Evolutionary conservation across 805 yeast genomes (phyloP).

Genomic region (Saccharomycopsis fodiens): DNA sequence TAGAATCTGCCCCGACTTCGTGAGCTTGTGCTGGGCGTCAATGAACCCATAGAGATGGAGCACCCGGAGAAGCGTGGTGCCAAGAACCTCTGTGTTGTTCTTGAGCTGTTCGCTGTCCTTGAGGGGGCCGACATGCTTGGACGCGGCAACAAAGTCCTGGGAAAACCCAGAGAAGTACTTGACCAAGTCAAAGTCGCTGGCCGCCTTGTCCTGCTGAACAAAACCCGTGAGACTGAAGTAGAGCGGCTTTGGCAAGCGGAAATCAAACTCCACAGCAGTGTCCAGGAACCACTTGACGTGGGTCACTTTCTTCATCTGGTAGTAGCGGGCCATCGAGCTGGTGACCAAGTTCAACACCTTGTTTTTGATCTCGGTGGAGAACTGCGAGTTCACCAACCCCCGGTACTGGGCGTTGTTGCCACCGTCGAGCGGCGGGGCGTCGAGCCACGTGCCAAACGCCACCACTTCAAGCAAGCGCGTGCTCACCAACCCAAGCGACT

Average conservation of each 20-base stretch:
- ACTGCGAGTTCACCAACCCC: conserved; percentile 39
- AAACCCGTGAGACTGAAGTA: conserved; percentile 24
- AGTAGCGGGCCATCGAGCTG: conserved; percentile 72
- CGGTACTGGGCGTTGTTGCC: conserved; percentile 52
- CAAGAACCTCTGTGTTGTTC: conserved; percentile 33
- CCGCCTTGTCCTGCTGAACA: conserved; percentile 1
- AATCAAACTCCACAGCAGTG: conserved; percentile 42
- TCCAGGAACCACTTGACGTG: conserved; percentile 50
- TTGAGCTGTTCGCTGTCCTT: conserved; percentile 23
- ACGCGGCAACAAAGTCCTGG: conserved; percentile 29
- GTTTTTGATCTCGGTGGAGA: conserved; percentile 43
- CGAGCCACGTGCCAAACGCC: conserved; percentile 52
- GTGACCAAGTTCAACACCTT: conserved; percentile 61
- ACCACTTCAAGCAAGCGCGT: conserved; percentile 60
- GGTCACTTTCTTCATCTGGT: conserved; percentile 62
- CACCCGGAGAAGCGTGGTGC: conserved; percentile 6
- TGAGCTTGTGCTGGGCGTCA: conserved; percentile 3
- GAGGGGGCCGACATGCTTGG: conserved; percentile 24
- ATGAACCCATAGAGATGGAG: conserved; percentile 5
- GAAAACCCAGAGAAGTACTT: conserved; percentile 23
- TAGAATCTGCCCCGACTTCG: conserved; percentile 45
- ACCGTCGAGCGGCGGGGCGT: conserved; percentile 62
- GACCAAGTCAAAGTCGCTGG: conserved; percentile 24
- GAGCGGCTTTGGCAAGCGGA: conserved; percentile 41
- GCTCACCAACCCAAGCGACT: conserved; percentile 66